Evolutionary conservation across 2,329 filamentous ascomycete species (phyloP), one percentile per base, ranked within the genome.

Genomic region (Aureobasidium sp.): DNA sequence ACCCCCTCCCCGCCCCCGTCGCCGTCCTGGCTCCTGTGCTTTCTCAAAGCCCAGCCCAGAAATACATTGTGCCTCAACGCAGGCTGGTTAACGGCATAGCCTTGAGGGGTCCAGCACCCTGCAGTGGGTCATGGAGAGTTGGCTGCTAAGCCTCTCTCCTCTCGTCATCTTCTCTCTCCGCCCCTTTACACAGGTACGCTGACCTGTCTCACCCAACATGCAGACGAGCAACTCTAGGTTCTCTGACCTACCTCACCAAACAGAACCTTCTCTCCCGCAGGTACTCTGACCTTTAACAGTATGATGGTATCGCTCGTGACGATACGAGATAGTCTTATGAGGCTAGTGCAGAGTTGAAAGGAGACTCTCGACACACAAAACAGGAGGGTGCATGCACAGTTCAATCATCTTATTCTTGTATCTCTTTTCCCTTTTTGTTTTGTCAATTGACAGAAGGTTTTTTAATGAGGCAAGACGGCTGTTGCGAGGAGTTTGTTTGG

Each of bases 211-310:
- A 18, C 40, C 56, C 11, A 47, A 60, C 16, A 43, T n/a, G 56
- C 56, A 47, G 43, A 38, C 56, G 40, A 36, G 40, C 36, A 6
- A 18, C 33, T 43, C n/a, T 11, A 60, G 56, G 56, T n/a, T 36
- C 56, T 25, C 56, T 60, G 56, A n/a, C 56, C 42, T 31, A 23
- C 16, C 42, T 43, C 54, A 9, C 54, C 38, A 42, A 58, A 60
- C 42, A 60, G 42, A 47, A 25, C 15, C 33, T 60, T 60, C 56
- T 60, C 56, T 47, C 11, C 31, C 40, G 40, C 56, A 60, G 56
- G 56, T 60, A 60, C 56, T 60, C 56, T 60, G 56, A 48, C 56
- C 56, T 60, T 48, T 38, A 48, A 60, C 56, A 60, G 56, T 58
- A 58, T 8, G 54, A 42, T 58, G 54, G 54, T 58, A 9, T 58